A percentile compares a stretch with the other conserved stretches of the same genome.
These are phyloP conservation scores for Cladophialophora immunda DNA, from an alignment of 2,329 filamentous ascomycete species.

Conservation along the genomic window DNA sequence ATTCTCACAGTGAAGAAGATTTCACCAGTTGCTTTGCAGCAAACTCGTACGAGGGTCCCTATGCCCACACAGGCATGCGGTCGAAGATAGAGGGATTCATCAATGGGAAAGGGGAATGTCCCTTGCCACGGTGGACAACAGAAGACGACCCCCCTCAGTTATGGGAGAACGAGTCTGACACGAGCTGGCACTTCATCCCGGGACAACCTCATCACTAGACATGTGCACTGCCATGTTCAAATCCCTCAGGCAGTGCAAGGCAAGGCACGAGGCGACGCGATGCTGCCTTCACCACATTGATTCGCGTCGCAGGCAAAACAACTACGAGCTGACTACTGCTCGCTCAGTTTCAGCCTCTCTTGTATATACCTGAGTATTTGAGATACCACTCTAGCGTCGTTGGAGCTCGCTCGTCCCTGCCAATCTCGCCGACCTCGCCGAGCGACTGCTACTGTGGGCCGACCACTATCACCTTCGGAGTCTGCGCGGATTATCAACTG, in stretches of 20 bases:
- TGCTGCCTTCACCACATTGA: background rate
- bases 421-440: conserved; percentile 15
- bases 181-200: conserved; percentile 35
- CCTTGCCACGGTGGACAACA: conserved; percentile 29
- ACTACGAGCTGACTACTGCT: background rate
- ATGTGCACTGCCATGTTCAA: background rate
- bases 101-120: conserved; percentile 27
- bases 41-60: conserved; percentile 36
- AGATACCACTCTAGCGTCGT: background rate
- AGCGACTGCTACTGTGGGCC: conserved; percentile 14
- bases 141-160: conserved; percentile 16
- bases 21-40: conserved; percentile 30
- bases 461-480: background rate
- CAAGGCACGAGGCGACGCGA: background rate
- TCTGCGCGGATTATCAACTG: background rate
- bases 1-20: conserved; percentile 20
- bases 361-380: background rate
- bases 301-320: background rate
- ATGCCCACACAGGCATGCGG: conserved; percentile 24
- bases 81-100: conserved; percentile 31
- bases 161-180: conserved; percentile 35
- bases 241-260: background rate
- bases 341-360: background rate
- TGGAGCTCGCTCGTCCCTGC: background rate
- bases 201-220: conserved; percentile 16